These are phyloP conservation scores for Microdochium bolleyi DNA, from an alignment of 2,329 filamentous ascomycete species.

Conservation along the genomic window DNA sequence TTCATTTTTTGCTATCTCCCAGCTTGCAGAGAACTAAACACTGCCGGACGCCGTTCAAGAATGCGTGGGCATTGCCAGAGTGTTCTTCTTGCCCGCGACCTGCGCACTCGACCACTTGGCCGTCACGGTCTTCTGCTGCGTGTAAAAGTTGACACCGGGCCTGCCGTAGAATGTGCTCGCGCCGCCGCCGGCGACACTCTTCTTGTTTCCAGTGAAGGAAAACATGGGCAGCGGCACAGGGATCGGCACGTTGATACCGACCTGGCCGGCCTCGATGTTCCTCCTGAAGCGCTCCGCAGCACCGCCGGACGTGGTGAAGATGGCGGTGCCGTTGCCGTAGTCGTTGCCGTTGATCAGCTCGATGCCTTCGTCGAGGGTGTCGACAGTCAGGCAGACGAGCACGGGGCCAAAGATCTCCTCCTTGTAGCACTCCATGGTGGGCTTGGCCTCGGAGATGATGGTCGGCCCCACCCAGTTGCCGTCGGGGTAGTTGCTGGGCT, in stretches of 20 bases:
- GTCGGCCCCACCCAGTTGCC: conserved; percentile 20
- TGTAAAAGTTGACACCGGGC: conserved; percentile 62
- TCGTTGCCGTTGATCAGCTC: conserved; percentile 19
- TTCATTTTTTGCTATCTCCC: too few species aligned
- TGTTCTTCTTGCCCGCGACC: background rate
- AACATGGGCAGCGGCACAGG: conserved; percentile 17
- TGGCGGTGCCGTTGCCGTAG: conserved; percentile 25
- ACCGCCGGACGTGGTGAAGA: conserved; percentile 23
- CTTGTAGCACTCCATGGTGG: conserved; percentile 26
- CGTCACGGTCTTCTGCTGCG: conserved; percentile 67
- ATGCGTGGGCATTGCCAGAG: background rate
- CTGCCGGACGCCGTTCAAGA: background rate
- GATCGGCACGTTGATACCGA: conserved; percentile 16
- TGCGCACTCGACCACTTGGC: background rate
- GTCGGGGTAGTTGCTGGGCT: conserved; percentile 10
- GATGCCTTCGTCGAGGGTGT: conserved; percentile 24
- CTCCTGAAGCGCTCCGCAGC: conserved; percentile 22
- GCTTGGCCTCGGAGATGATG: conserved; percentile 22
- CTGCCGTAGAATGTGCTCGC: conserved; percentile 67
- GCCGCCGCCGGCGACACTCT: conserved; percentile 59
- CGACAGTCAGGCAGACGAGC: conserved; percentile 22
- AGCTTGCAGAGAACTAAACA: too few species aligned
- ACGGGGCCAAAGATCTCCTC: conserved; percentile 27
- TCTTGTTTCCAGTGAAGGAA: conserved; percentile 37
- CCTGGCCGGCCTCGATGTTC: conserved; percentile 16